These are phyloP conservation scores for Podospora didyma DNA, from an alignment of 495 filamentous ascomycete genomes.

Conservation along the genomic window DNA sequence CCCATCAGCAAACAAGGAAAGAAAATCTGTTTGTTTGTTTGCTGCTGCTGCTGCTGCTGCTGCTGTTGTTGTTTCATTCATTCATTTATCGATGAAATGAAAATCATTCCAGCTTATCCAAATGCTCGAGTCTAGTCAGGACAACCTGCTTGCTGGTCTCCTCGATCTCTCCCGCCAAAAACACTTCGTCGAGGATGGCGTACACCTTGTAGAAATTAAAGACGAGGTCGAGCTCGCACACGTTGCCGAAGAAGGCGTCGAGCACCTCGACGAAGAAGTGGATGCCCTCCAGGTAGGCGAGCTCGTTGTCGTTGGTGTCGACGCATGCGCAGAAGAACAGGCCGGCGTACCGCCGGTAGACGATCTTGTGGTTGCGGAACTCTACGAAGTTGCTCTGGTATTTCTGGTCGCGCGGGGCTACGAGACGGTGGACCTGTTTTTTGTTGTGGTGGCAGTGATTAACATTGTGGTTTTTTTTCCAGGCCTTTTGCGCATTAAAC, in stretches of 20 bases:
- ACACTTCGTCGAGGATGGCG: slow-evolving; percentile 94
- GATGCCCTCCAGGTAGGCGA: slow-evolving; percentile 95
- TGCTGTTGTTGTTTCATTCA: too few relatives aligned
- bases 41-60: too few relatives aligned
- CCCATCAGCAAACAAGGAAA: neutral
- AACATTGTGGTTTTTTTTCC: too few relatives aligned
- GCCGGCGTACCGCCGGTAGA: slow-evolving; percentile 94
- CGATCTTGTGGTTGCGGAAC: slow-evolving; percentile 86
- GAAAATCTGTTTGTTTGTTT: too few relatives aligned
- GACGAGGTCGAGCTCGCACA: slow-evolving; percentile 98
- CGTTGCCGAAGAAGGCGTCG: slow-evolving; percentile 97
- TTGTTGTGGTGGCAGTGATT: neutral
- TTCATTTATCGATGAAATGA: neutral
- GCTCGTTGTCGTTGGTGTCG: slow-evolving; percentile 97
- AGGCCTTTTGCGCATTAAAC: too few relatives aligned
- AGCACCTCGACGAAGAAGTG: slow-evolving; percentile 99
- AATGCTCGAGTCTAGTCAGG: slow-evolving; percentile 84
- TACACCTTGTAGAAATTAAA: slow-evolving; percentile 99
- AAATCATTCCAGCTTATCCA: slow-evolving; percentile 88
- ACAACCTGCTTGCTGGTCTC: slow-evolving; percentile 99
- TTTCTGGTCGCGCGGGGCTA: slow-evolving; percentile 96
- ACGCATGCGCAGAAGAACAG: slow-evolving; percentile 99
- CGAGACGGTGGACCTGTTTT: slow-evolving; percentile 83
- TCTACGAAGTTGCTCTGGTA: slow-evolving; percentile 99
- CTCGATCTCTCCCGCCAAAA: slow-evolving; percentile 95